Percentiles rank a stretch among this genome's conserved stretches.
These are phyloP conservation scores for Spirogloea muscicola DNA, from an alignment of 139 green algal species.

Conservation along the genomic window DNA sequence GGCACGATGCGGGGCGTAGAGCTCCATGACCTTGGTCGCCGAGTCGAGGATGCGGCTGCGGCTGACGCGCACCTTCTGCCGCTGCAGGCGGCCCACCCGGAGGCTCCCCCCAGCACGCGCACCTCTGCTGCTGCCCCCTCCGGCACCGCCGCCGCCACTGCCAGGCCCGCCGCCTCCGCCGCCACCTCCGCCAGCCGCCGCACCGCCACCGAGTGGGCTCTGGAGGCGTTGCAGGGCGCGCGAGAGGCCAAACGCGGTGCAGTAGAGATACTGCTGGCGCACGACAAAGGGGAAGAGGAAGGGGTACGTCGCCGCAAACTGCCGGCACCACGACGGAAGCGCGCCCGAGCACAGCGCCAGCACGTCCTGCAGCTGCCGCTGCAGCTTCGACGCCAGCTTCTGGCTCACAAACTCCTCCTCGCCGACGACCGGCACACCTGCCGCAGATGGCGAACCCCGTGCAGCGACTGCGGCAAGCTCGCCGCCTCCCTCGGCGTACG, in stretches of 20 bases:
- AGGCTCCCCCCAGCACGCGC: conserved; percentile 59
- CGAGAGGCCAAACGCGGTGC: conserved; percentile 78
- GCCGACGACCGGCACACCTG: no score
- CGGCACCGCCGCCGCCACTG: background rate
- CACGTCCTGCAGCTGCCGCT: conserved; percentile 79
- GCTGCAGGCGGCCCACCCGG: conserved; percentile 74
- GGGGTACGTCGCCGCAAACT: conserved; percentile 57
- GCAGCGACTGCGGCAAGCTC: background rate
- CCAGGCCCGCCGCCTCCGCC: no score
- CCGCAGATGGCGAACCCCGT: no score
- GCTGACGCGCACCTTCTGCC: conserved; percentile 81
- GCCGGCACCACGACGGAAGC: conserved; percentile 75
- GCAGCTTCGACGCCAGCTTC: conserved; percentile 86
- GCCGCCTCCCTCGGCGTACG: no score
- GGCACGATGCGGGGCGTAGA: conserved; percentile 50
- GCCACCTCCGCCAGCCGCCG: conserved; percentile 53
- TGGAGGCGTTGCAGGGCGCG: conserved; percentile 85
- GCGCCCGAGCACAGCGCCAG: conserved; percentile 78
- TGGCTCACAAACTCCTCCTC: conserved; percentile 71
- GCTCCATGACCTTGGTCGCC: conserved; percentile 72
- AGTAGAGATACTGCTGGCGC: conserved; percentile 76
- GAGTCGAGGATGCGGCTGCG: conserved; percentile 81
- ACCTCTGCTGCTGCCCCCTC: background rate
- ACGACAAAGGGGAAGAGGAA: conserved; percentile 91
- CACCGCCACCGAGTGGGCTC: conserved; percentile 66